phyloP scores from a whole-genome alignment of 225 moss, liverwort and hornwort species.

The Straminergon stramineum region DNA sequence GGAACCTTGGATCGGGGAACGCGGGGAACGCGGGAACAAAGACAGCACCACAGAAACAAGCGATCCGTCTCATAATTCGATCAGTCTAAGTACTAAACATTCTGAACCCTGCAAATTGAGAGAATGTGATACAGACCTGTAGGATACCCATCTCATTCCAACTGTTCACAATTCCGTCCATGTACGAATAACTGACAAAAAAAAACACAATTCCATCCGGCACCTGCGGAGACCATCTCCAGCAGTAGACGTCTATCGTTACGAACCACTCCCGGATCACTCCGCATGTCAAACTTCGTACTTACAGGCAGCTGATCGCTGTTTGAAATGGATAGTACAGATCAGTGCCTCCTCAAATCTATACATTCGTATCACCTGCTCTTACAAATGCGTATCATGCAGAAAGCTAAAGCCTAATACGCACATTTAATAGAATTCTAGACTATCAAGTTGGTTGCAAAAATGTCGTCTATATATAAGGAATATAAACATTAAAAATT shows the following conservation, averaged over 20 bases:
- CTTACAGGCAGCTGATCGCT: conserved; percentile 99
- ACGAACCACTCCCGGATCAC: conserved; percentile 97
- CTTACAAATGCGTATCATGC: neutral
- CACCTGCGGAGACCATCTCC: conserved; percentile 90
- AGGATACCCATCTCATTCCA: conserved; percentile 99
- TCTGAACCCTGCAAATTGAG: neutral
- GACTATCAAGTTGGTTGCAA: neutral
- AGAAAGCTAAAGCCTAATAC: neutral
- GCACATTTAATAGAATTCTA: neutral
- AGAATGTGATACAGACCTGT: conserved; percentile 42
- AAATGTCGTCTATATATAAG: neutral
- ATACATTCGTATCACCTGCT: neutral
- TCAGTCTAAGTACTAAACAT: neutral
- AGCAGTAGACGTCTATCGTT: conserved; percentile 91
- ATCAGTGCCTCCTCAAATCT: neutral
- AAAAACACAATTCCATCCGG: conserved; percentile 98
- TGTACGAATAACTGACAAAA: conserved; percentile 99
- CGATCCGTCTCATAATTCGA: neutral
- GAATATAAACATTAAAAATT: neutral
- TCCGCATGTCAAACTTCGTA: conserved; percentile 99
- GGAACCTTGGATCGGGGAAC: too few relatives aligned
- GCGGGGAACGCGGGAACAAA: too few relatives aligned
- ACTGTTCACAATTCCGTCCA: conserved; percentile 99
- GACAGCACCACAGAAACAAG: too few relatives aligned
- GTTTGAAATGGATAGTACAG: neutral